A percentile compares a stretch with the other conserved stretches of the same genome.
phyloP scores from a whole-genome alignment of 495 filamentous ascomycete species.

The Tricharina praecox region DNA sequence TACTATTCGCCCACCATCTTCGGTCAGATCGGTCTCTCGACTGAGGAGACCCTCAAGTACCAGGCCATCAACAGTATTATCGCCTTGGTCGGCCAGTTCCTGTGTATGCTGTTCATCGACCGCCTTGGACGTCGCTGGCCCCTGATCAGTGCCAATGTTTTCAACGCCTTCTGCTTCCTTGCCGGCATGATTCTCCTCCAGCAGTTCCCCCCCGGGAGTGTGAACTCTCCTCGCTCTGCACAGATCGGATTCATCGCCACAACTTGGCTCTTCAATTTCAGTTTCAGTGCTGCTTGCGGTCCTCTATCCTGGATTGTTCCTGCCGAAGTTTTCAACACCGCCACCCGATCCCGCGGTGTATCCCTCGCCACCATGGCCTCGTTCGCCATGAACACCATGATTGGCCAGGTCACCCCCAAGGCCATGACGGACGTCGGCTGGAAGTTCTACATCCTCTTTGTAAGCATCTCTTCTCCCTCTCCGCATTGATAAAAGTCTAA shows the following conservation, averaged over 20 bases:
- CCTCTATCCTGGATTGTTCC: slow-evolving; percentile 50
- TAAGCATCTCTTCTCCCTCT: slow-evolving; percentile 20
- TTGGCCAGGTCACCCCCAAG: slow-evolving; percentile 48
- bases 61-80: slow-evolving; percentile 55
- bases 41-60: slow-evolving; percentile 49
- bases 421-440: slow-evolving; percentile 39
- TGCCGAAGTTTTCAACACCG: slow-evolving; percentile 54
- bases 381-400: slow-evolving; percentile 60
- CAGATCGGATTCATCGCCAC: slow-evolving; percentile 59
- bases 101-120: slow-evolving; percentile 53
- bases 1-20: slow-evolving; percentile 55
- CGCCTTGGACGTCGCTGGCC: slow-evolving; percentile 46
- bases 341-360: slow-evolving; percentile 48
- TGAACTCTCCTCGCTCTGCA: slow-evolving; percentile 37
- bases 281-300: slow-evolving; percentile 46
- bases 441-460: slow-evolving; percentile 41
- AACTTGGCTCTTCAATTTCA: slow-evolving; percentile 55
- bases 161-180: slow-evolving; percentile 37
- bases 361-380: slow-evolving; percentile 47
- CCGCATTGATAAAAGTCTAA: neutral
- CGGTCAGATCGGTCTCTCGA: slow-evolving; percentile 47
- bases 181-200: slow-evolving; percentile 37
- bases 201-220: slow-evolving; percentile 38
- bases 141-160: slow-evolving; percentile 47
- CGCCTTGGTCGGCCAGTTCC: slow-evolving; percentile 45